phyloP scores from a whole-genome alignment of 2,329 filamentous ascomycete genomes.

The Xylariaceae sp. region DNA sequence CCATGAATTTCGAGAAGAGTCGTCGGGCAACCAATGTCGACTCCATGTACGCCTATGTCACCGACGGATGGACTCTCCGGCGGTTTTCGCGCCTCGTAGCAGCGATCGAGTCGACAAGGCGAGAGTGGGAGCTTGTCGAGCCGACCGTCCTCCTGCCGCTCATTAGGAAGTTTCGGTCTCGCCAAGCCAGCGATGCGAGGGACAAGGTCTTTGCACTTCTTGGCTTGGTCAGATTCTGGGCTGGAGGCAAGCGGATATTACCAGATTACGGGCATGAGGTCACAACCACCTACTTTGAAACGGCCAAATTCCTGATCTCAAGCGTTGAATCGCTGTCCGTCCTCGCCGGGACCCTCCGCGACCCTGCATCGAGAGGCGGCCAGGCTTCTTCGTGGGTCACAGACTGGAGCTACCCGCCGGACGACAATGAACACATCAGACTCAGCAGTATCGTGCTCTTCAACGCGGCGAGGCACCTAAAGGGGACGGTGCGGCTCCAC shows the following conservation, averaged over 20 bases:
- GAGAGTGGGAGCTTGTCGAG: slow-evolving; percentile 4
- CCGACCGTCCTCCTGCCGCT: slow-evolving; percentile 9
- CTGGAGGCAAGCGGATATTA: slow-evolving; percentile 4
- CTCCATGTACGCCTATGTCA: slow-evolving; percentile 6
- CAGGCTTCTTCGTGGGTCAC: slow-evolving; percentile 13
- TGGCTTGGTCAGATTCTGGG: slow-evolving; percentile 12
- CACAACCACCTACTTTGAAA: slow-evolving; percentile 5
- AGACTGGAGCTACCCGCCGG: slow-evolving; percentile 9
- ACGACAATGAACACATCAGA: slow-evolving; percentile 10
- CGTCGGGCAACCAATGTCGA: slow-evolving; percentile 5
- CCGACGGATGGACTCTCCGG: slow-evolving; percentile 8
- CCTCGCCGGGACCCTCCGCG: slow-evolving; percentile 9
- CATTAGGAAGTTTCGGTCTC: slow-evolving; percentile 12
- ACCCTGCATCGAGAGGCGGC: background rate
- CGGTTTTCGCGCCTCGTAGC: slow-evolving; percentile 9
- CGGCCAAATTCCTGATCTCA: slow-evolving; percentile 9
- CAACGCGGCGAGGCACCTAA: slow-evolving; percentile 4
- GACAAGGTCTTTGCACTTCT: slow-evolving; percentile 16
- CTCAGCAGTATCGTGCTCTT: slow-evolving; percentile 8
- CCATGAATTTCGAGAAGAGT: slow-evolving; percentile 10
- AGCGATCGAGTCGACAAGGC: slow-evolving; percentile 12
- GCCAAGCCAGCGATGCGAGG: slow-evolving; percentile 9
- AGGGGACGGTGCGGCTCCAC: slow-evolving; percentile 9
- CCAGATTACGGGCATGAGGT: slow-evolving; percentile 8
- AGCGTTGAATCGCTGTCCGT: slow-evolving; percentile 10